These are phyloP conservation scores for Circinella umbellata DNA, from an alignment of 371 early-diverging fungal species.

Conservation along the genomic window DNA sequence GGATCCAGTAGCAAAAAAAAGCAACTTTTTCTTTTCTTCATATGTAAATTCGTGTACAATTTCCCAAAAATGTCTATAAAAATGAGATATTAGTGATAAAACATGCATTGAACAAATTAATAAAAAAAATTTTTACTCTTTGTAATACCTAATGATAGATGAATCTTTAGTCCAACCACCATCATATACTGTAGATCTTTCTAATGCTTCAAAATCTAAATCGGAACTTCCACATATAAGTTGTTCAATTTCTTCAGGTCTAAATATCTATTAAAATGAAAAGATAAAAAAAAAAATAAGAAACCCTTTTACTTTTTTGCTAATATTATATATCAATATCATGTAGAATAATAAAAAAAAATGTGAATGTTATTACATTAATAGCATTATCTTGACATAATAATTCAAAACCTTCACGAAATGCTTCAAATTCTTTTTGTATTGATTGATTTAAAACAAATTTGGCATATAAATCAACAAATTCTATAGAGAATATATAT, in stretches of 20 bases:
- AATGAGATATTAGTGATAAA: background rate
- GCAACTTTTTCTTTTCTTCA: constrained; percentile 88
- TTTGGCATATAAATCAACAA: constrained; percentile 74
- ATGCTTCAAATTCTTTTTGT: constrained; percentile 82
- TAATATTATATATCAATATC: background rate
- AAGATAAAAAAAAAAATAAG: background rate
- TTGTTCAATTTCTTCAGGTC: constrained; percentile 94
- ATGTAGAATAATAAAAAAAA: background rate
- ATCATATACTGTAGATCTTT: constrained; percentile 86
- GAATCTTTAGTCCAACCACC: constrained; percentile 79
- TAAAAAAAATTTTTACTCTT: constrained; percentile 3
- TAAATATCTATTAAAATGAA: constrained; percentile 64
- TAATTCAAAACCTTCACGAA: constrained; percentile 88
- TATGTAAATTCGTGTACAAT: constrained; percentile 83
- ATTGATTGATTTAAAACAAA: constrained; percentile 78
- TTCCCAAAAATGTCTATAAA: constrained; percentile 87
- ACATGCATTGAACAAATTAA: background rate
- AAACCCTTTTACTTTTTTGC: too few relatives aligned
- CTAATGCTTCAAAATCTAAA: constrained; percentile 86
- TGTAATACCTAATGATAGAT: constrained; percentile 60
- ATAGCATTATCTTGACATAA: constrained; percentile 87
- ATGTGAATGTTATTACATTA: constrained; percentile 42
- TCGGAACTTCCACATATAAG: constrained; percentile 94
- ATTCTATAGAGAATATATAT: constrained; percentile 41
- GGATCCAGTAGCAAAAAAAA: constrained; percentile 98